A percentile compares a stretch with the other conserved stretches of the same genome.
phyloP scores from a whole-genome alignment of 208 protist genomes.

The Wallacemonas sp. region DNA sequence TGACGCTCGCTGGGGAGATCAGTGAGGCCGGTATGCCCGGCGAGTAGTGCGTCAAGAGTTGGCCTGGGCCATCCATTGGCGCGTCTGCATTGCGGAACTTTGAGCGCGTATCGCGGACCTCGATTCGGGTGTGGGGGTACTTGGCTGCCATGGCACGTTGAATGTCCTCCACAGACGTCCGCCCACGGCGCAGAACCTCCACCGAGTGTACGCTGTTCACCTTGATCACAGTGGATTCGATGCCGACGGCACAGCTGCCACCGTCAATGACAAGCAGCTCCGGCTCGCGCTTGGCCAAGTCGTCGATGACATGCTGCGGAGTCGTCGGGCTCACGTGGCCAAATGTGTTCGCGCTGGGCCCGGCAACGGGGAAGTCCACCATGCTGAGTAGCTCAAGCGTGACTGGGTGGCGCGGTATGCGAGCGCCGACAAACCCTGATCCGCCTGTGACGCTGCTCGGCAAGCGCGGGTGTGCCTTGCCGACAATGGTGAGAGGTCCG shows the following conservation, averaged over 20 bases:
- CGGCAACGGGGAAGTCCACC: slow-evolving; percentile 83
- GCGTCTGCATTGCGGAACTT: slow-evolving; percentile 29
- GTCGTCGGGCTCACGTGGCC: slow-evolving; percentile 92
- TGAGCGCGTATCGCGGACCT: slow-evolving; percentile 68
- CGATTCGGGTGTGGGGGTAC: slow-evolving; percentile 48
- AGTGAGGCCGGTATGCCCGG: slow-evolving; percentile 74
- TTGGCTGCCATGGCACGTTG: slow-evolving; percentile 43
- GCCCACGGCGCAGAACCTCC: slow-evolving; percentile 82
- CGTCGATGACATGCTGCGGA: slow-evolving; percentile 88
- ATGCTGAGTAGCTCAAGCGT: slow-evolving; percentile 66
- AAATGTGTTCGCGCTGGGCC: slow-evolving; percentile 93
- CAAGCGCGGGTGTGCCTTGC: slow-evolving; percentile 52
- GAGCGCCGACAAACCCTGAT: slow-evolving; percentile 87
- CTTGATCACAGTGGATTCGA: slow-evolving; percentile 94
- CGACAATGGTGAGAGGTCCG: slow-evolving; percentile 93
- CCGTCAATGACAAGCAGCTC: slow-evolving; percentile 87
- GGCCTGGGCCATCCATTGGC: slow-evolving; percentile 88
- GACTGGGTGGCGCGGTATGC: slow-evolving; percentile 77
- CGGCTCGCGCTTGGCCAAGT: slow-evolving; percentile 81
- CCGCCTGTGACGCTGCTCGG: slow-evolving; percentile 83
- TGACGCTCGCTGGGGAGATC: slow-evolving; percentile 63
- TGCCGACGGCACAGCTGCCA: slow-evolving; percentile 85
- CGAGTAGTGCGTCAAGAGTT: slow-evolving; percentile 93
- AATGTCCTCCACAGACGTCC: slow-evolving; percentile 71
- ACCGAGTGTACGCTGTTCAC: slow-evolving; percentile 48